These are phyloP conservation scores for Coniochaeta sp. DNA, from an alignment of 2,329 filamentous ascomycete species.

Conservation along the genomic window DNA sequence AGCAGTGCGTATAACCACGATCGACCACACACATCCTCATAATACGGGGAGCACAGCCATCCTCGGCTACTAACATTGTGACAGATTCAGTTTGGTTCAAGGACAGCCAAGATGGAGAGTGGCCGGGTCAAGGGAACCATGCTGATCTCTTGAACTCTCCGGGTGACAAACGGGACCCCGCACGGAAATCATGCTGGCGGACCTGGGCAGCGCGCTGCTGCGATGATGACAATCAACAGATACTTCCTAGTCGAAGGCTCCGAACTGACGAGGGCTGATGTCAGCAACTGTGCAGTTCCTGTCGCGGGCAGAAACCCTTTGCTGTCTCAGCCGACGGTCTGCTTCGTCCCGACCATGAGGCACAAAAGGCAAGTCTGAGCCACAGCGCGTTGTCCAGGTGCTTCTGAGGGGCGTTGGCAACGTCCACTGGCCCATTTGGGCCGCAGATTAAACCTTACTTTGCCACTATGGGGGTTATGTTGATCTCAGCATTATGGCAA, in stretches of 20 bases:
- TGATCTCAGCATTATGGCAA: neutral
- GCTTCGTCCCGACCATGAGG: conserved; percentile 21
- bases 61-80: conserved; percentile 2
- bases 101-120: conserved; percentile 76
- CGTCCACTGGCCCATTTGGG: neutral
- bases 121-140: conserved; percentile 63
- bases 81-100: conserved; percentile 74
- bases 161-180: neutral
- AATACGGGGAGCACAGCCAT: no score
- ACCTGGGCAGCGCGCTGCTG: conserved; percentile 21
- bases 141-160: conserved; percentile 34
- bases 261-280: conserved; percentile 8
- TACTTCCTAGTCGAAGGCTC: conserved; percentile 59
- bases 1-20: conserved; percentile 51
- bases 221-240: conserved; percentile 63
- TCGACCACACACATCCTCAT: neutral
- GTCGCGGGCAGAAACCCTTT: conserved; percentile 36
- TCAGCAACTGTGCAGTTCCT: conserved; percentile 39
- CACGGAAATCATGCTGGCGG: neutral
- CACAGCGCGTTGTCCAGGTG: conserved; percentile 4
- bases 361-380: conserved; percentile 31
- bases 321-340: conserved; percentile 15
- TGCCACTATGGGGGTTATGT: neutral
- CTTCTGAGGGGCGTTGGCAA: neutral
- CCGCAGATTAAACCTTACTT: neutral